These are phyloP conservation scores for Calonectria leucothoes DNA, from an alignment of 2,329 filamentous ascomycete genomes.

Conservation along the genomic window DNA sequence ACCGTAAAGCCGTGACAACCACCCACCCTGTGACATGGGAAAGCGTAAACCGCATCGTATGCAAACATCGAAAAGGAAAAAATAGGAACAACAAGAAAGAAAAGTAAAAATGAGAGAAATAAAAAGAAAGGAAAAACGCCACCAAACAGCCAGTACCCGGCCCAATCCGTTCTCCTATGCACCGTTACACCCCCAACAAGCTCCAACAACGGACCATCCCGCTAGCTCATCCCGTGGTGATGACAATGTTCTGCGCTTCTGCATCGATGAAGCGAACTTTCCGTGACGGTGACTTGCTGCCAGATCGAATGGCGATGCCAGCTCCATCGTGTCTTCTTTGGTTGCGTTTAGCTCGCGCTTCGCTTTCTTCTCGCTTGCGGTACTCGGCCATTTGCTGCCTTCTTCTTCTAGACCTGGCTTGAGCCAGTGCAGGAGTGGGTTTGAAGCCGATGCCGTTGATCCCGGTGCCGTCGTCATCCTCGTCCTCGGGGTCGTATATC, in stretches of 20 bases:
- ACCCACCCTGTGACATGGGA: background rate
- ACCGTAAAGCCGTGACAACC: slow-evolving; percentile 6
- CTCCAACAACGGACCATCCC: slow-evolving; percentile 10
- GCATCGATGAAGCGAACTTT: slow-evolving; percentile 56
- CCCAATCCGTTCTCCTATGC: background rate
- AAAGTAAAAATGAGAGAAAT: background rate
- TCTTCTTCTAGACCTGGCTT: slow-evolving; percentile 66
- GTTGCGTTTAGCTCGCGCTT: slow-evolving; percentile 68
- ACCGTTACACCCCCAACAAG: background rate
- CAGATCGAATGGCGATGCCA: slow-evolving; percentile 37
- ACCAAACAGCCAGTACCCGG: background rate
- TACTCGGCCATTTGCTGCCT: slow-evolving; percentile 73
- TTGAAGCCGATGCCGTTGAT: slow-evolving; percentile 77
- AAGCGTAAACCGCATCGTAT: background rate
- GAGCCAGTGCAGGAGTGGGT: slow-evolving; percentile 70
- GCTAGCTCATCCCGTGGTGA: slow-evolving; percentile 45
- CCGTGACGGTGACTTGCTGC: slow-evolving; percentile 43
- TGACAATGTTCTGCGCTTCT: slow-evolving; percentile 47
- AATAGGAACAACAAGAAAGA: background rate
- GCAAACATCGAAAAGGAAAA: background rate
- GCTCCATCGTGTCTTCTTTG: slow-evolving; percentile 58
- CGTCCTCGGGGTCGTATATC: slow-evolving; percentile 72
- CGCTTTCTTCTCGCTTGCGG: slow-evolving; percentile 68
- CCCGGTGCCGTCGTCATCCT: slow-evolving; percentile 74
- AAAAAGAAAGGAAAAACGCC: background rate